Evolutionary conservation across 2,329 filamentous ascomycete species (phyloP).

Genomic region (Zopfia rhizophila): DNA sequence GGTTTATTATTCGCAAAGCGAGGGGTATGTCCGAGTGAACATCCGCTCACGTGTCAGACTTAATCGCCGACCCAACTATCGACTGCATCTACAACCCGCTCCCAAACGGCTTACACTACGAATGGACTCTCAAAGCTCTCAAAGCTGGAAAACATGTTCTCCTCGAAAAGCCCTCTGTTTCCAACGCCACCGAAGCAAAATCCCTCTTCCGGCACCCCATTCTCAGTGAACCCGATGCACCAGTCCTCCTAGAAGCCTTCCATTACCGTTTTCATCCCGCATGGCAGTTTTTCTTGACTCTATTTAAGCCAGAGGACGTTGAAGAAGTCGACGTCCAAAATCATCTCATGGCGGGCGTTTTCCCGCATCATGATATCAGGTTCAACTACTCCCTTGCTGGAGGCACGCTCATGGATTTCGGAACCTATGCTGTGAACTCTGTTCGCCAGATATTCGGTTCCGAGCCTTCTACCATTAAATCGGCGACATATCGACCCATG

Average conservation of each 20-base stretch:
- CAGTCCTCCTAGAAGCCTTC: constrained; percentile 57
- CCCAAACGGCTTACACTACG: constrained; percentile 57
- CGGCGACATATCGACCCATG: constrained; percentile 23
- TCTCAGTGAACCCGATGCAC: constrained; percentile 48
- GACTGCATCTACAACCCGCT: constrained; percentile 59
- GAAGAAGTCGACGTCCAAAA: constrained; percentile 43
- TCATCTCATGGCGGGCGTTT: constrained; percentile 33
- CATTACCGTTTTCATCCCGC: constrained; percentile 59
- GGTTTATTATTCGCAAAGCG: background rate
- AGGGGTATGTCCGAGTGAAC: background rate
- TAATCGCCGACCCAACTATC: constrained; percentile 51
- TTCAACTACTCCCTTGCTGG: constrained; percentile 53
- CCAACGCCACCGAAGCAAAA: constrained; percentile 55
- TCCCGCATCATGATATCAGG: constrained; percentile 48
- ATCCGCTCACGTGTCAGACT: constrained; percentile 32
- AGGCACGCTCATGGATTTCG: constrained; percentile 53
- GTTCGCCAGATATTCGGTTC: constrained; percentile 36
- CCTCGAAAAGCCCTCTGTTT: constrained; percentile 59
- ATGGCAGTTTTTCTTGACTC: constrained; percentile 46
- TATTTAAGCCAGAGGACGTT: constrained; percentile 48
- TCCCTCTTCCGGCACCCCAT: constrained; percentile 49
- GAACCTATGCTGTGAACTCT: constrained; percentile 47
- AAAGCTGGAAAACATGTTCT: constrained; percentile 58
- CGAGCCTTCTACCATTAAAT: constrained; percentile 38
- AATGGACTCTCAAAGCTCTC: constrained; percentile 55